Percentiles rank a stretch among this genome's conserved stretches.
Evolutionary conservation across 2,329 filamentous ascomycete genomes (phyloP).

Genomic region (Aureobasidium sp.): DNA sequence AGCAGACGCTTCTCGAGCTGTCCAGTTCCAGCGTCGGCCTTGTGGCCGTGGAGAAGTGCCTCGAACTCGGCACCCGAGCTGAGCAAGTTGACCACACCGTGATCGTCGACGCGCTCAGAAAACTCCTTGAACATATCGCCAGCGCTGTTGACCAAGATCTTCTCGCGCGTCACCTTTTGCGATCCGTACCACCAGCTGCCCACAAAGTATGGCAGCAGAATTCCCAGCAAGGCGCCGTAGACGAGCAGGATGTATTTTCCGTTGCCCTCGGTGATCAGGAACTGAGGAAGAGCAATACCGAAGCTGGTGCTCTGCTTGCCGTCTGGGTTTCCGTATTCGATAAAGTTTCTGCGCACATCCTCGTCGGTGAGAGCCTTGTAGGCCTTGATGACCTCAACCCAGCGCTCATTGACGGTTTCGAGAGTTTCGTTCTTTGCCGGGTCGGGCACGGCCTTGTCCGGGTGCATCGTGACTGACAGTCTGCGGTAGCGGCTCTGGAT

Average conservation of each 20-base stretch:
- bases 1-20: conserved; percentile 77
- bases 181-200: conserved; percentile 99
- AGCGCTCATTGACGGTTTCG: conserved; percentile 76
- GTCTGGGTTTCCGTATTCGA: conserved; percentile 92
- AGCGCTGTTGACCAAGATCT: conserved; percentile 84
- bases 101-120: conserved; percentile 72
- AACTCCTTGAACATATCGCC: conserved; percentile 93
- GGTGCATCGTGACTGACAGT: conserved; percentile 79
- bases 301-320: conserved; percentile 98
- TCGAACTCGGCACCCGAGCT: conserved; percentile 84
- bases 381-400: conserved; percentile 92
- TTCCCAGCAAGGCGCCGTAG: conserved; percentile 80
- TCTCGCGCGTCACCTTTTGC: conserved; percentile 86
- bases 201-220: conserved; percentile 84
- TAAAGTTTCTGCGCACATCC: conserved; percentile 92
- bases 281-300: conserved; percentile 87
- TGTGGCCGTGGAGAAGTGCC: conserved; percentile 64
- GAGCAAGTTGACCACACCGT: conserved; percentile 69
- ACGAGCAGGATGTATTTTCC: conserved; percentile 91
- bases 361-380: conserved; percentile 98
- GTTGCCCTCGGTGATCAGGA: conserved; percentile 86
- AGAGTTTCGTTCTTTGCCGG: conserved; percentile 79
- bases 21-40: conserved; percentile 69
- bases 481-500: conserved; percentile 89
- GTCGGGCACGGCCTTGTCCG: conserved; percentile 84